These are phyloP conservation scores for Middelhovenomyces tepae DNA, from an alignment of 805 yeast species.

Conservation along the genomic window DNA sequence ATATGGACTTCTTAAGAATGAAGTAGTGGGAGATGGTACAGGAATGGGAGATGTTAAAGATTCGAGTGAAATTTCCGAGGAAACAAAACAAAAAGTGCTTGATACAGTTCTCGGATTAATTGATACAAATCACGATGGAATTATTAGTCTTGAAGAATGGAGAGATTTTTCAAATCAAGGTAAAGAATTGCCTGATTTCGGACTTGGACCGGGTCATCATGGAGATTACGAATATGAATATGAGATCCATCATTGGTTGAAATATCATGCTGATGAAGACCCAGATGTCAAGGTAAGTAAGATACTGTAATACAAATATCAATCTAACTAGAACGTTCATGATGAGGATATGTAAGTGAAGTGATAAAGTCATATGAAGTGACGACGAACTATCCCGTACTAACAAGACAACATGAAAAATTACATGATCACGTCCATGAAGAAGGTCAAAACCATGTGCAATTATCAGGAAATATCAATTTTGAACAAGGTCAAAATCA, in stretches of 20 bases:
- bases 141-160: constrained; percentile 64
- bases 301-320: too few species aligned
- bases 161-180: constrained; percentile 49
- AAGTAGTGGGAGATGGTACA: constrained; percentile 77
- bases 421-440: too few species aligned
- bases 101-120: constrained; percentile 46
- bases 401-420: too few species aligned
- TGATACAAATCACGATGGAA: constrained; percentile 60
- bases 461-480: too few species aligned
- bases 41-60: constrained; percentile 79
- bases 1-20: constrained; percentile 69
- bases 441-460: too few species aligned
- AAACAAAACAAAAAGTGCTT: constrained; percentile 45
- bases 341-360: too few species aligned
- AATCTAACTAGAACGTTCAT: too few species aligned
- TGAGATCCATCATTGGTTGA: constrained; percentile 90
- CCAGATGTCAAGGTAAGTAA: constrained; percentile 82
- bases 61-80: constrained; percentile 46
- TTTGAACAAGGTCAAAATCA: too few species aligned
- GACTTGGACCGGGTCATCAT: constrained; percentile 91
- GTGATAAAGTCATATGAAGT: too few species aligned
- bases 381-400: too few species aligned
- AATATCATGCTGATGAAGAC: constrained; percentile 50
- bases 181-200: constrained; percentile 79
- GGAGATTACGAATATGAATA: constrained; percentile 89